Percentiles rank a stretch among this genome's conserved stretches.
Conservation (phyloP, 805 yeast species). For the Yamadazyma scolyti region DNA sequence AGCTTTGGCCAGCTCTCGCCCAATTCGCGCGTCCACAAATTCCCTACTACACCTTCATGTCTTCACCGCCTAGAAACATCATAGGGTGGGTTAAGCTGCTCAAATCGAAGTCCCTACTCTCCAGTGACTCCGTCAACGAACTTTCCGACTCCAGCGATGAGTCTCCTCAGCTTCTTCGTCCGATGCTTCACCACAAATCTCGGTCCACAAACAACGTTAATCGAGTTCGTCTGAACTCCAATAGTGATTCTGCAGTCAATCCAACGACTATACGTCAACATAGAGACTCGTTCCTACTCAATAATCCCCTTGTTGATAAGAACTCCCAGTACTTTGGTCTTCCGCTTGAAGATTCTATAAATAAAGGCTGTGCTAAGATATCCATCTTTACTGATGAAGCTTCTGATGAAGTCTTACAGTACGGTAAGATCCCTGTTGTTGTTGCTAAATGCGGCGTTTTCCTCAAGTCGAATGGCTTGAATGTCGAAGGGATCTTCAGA, state of each 20-base stretch:
- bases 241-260: slow-evolving; percentile 6
- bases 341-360: slow-evolving; percentile 64
- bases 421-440: slow-evolving; percentile 86
- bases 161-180: slow-evolving; percentile 33
- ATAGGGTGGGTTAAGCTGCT: slow-evolving; percentile 47
- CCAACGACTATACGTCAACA: slow-evolving; percentile 35
- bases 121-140: slow-evolving; percentile 38
- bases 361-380: slow-evolving; percentile 74
- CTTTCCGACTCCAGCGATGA: too few relatives aligned
- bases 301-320: slow-evolving; percentile 41
- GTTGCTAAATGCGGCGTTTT: slow-evolving; percentile 95
- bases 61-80: too few relatives aligned
- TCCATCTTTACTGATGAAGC: slow-evolving; percentile 53
- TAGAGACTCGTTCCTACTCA: slow-evolving; percentile 48
- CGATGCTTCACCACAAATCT: slow-evolving; percentile 47
- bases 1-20: too few relatives aligned
- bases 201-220: slow-evolving; percentile 46
- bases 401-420: slow-evolving; percentile 62
- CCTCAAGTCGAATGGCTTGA: slow-evolving; percentile 71
- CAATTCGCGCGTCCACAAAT: too few relatives aligned
- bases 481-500: slow-evolving; percentile 87
- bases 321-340: slow-evolving; percentile 73
- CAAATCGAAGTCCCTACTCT: slow-evolving; percentile 31
- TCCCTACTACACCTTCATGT: too few relatives aligned
- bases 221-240: slow-evolving; percentile 33